Percentiles rank a stretch among this genome's conserved stretches.
phyloP scores from a whole-genome alignment of 805 yeast species.

The Saturnispora besseyi region DNA sequence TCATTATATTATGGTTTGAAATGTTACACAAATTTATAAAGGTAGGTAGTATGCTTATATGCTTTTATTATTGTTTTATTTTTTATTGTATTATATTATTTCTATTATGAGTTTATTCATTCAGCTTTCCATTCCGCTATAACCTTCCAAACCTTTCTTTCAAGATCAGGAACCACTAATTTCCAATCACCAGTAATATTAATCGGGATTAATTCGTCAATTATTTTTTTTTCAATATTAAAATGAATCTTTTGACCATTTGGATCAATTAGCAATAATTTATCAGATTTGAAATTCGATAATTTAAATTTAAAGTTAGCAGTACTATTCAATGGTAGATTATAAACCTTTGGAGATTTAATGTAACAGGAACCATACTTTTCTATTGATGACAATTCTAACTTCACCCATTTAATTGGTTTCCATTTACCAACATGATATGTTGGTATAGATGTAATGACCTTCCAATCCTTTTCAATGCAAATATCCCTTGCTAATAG shows the following conservation, averaged over 20 bases:
- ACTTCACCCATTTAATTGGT: constrained; percentile 49
- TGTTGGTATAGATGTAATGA: constrained; percentile 66
- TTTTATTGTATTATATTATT: neutral
- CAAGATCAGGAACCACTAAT: constrained; percentile 70
- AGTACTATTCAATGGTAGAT: constrained; percentile 31
- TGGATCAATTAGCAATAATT: constrained; percentile 56
- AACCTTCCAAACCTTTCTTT: constrained; percentile 73
- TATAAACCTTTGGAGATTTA: constrained; percentile 71
- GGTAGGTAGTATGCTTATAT: neutral
- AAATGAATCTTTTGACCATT: constrained; percentile 67
- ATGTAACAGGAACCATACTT: constrained; percentile 56
- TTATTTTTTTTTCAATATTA: constrained; percentile 40
- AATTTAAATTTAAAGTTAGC: constrained; percentile 5
- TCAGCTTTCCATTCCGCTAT: constrained; percentile 74
- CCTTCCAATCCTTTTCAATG: constrained; percentile 41
- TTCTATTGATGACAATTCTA: constrained; percentile 27
- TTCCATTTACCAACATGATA: constrained; percentile 60
- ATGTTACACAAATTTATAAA: neutral
- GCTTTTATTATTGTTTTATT: constrained; percentile 1
- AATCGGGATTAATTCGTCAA: constrained; percentile 52
- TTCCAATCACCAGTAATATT: constrained; percentile 77
- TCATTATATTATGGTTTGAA: neutral
- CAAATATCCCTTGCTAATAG: constrained; percentile 4
- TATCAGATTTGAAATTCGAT: neutral
- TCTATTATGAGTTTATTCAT: constrained; percentile 2